Percentiles rank a stretch among this genome's conserved stretches.
phyloP scores from a whole-genome alignment of 257 asterid species.

The Nicotiana paniculata region DNA sequence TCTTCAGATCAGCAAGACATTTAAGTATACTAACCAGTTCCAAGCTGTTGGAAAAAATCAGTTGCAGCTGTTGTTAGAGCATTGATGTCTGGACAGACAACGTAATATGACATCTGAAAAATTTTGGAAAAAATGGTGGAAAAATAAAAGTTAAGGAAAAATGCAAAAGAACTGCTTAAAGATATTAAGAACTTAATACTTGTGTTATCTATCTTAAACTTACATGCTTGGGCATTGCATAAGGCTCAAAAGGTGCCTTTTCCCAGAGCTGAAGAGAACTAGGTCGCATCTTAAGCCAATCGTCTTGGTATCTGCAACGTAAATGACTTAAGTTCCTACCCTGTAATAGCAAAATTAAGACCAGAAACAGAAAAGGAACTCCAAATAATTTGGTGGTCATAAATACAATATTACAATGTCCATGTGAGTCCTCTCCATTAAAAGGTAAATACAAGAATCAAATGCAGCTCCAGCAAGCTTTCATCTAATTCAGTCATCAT shows the following conservation, averaged over 20 bases:
- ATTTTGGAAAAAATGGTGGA: neutral
- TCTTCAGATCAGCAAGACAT: neutral
- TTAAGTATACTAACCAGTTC: slow-evolving; percentile 65
- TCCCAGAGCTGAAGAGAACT: slow-evolving; percentile 89
- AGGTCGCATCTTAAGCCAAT: slow-evolving; percentile 92
- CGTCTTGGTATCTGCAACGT: slow-evolving; percentile 85
- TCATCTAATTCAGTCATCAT: neutral
- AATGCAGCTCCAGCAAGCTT: neutral
- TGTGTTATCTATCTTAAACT: slow-evolving; percentile 13
- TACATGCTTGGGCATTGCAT: slow-evolving; percentile 88
- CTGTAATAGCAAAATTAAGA: slow-evolving; percentile 5
- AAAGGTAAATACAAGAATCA: neutral
- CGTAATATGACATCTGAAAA: slow-evolving; percentile 82
- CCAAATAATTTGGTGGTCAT: neutral
- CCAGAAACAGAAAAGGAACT: neutral
- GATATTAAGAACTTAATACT: slow-evolving; percentile 2
- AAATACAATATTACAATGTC: neutral
- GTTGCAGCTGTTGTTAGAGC: slow-evolving; percentile 86
- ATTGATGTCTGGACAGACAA: slow-evolving; percentile 95
- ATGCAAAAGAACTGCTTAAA: slow-evolving; percentile 11
- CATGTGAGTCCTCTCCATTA: neutral
- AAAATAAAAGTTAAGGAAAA: neutral
- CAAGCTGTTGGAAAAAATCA: slow-evolving; percentile 96
- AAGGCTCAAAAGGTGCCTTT: slow-evolving; percentile 98
- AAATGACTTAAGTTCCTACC: slow-evolving; percentile 20